Conservation (phyloP, 495 filamentous ascomycete genomes). For the Aspergillus olivimuriae region DNA sequence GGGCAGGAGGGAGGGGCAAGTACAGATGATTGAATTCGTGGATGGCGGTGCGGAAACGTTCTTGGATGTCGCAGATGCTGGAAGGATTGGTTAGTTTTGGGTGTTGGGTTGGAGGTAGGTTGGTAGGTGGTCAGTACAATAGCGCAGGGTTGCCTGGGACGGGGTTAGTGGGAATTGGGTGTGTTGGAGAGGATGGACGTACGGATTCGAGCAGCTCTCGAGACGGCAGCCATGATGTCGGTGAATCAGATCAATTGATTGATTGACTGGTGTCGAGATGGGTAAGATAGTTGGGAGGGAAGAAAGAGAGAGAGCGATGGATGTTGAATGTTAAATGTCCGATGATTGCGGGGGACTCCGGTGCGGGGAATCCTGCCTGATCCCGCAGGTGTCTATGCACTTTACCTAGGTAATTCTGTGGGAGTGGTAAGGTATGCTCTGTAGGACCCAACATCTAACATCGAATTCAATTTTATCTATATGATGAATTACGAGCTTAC, state of each 20-base stretch:
- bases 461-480: background rate
- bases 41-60: constrained; percentile 80
- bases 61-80: constrained; percentile 94
- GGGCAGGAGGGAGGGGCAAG: background rate
- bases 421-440: constrained; percentile 1
- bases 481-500: constrained; percentile 21
- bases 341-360: background rate
- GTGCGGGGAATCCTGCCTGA: too few species aligned
- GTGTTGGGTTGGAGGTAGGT: constrained; percentile 6
- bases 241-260: background rate
- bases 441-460: background rate
- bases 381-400: too few species aligned
- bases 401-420: too few species aligned
- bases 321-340: too few species aligned
- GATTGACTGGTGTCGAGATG: background rate
- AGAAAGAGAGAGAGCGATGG: too few species aligned
- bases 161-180: constrained; percentile 15
- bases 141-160: constrained; percentile 61
- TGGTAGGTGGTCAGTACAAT: constrained; percentile 45
- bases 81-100: background rate
- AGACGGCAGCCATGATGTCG: constrained; percentile 26
- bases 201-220: constrained; percentile 33
- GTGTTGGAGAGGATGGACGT: constrained; percentile 7
- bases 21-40: constrained; percentile 78
- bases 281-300: background rate